Base-by-base conservation (phyloP, 1,139 yeast genomes). In the Yamadazyma dushanensis region DNA sequence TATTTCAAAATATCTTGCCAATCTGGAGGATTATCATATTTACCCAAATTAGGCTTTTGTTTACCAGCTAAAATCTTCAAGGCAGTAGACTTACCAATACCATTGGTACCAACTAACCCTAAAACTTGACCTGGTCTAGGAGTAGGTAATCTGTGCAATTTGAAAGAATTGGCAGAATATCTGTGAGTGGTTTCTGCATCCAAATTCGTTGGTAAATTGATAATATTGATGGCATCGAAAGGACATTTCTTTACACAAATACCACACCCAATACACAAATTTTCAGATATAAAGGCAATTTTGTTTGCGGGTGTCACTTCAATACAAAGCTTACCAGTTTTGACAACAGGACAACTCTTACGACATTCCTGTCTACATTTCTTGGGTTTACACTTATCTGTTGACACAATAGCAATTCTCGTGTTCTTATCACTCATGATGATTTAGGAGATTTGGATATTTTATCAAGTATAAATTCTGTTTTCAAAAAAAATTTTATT, bases 31-130 rank as follows among this genome's bases (percentile, higher is more conserved):
- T 86, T 84, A 49, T 90, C 97, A 59, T 73, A 92, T 55, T 82
- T 77, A 39, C 98, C 98, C 62, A 92, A 72, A 61, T 92, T 92
- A 47, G 98, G 98, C 66, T 90, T 92, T 64, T 90, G 95, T 65
- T 90, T 92, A 58, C 97, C 98, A n/a, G 97, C 95, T 52, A 92
- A 77, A 59, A 92, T 90, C 70, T 92, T 92, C 58, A 92, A 75
- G 8, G 98, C 98, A n/a, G 98, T 92, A 9, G 96, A 85, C 61
- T 92, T 92, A 54, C 98, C 98, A 57, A 92, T 92, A 88, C 98
- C 98, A 73, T 92, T 92, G 41, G 97, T 87, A 57, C 98, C 98
- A 34, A 92, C 98, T 51, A 92, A 76, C 47, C 98, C 98, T 50
- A 92, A 75, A 32, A 92, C 98, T 67, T 92, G 98, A 41, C 97